Base-by-base conservation (phyloP, 306 rosid genomes). In the Sophora flavescens region DNA sequence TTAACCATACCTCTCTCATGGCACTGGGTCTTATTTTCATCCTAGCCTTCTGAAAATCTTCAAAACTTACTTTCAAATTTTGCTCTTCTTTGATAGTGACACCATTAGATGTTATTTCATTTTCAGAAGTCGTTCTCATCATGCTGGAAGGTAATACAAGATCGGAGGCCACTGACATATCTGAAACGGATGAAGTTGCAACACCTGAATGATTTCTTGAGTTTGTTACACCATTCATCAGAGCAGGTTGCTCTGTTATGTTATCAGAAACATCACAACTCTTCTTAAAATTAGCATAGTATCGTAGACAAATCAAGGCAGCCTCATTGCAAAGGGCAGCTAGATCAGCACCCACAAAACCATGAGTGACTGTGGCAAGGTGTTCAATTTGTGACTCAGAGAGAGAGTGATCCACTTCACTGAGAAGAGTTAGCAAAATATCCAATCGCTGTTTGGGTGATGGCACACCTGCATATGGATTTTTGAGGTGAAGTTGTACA, bases 281-380 rank as follows among this genome's bases (percentile, higher is more conserved):
- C 71, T 81, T 54, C 74, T 75, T 82, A 63, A 57, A 76, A 54
- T 82, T 75, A 60, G 65, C 88, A 85, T 69, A 85, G 28, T 47
- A 87, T 47, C 89, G 82, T 11, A 90, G 82, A 89, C 96, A 89
- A 84, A 85, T 80, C 41, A 85, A 83, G 36, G 87, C 96, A 6
- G 97, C 96, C 80, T 87, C 91, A 63, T 90, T 89, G 85, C 97
- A 89, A 63, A 94, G 93, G 58, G 91, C 84, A 78, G 90, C 92
- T 61, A 94, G 86, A 89, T 94, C 97, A 80, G 95, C 94, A 75
- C 96, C 98, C 14, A 94, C 95, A 75, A 92, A 94, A 57, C 97
- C 97, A 84, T 94, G 98, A 60, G 96, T 90, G 62, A 80, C 81
- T 52, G 85, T 78, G 69, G 92, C 95, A 78, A 92, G 95, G 60